Base-by-base conservation (phyloP, 257 asterid genomes). In the Jaltomata sinuosa region DNA sequence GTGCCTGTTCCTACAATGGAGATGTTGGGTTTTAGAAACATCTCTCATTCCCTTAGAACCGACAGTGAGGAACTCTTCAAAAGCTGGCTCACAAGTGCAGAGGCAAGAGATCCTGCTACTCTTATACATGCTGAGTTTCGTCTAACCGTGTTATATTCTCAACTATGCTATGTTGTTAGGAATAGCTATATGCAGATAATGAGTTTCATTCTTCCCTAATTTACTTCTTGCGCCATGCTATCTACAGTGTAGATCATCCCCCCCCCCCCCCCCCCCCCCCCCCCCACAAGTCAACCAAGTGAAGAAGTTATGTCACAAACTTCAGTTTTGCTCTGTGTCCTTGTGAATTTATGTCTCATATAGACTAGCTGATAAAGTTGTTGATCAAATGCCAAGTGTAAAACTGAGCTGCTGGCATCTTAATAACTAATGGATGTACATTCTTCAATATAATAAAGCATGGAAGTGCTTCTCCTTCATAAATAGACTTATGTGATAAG, bases 11-110 rank as follows among this genome's bases (percentile, higher is more conserved):
- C 98, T 78, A 88, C 96, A 4, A 95, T 95, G 96, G 98, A 95
- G 90, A 92, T 89, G 98, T 54, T 95, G 90, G 98, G 98, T 11
- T 92, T 93, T 32, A 95, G 89, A 94, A 93, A 92, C 84, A 85
- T 89, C 25, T 83, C 92, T 29, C 95, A 95, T 10, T 89, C 54
- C 64, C 88, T 89, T 85, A 89, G 98, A 62, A 87, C 94, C 0
- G 95, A 95, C 49, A 93, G 96, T 32, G 98, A 92, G 81, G 98
- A 95, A 84, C 94, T 95, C 80, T 95, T 93, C 88, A 94, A 92
- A 87, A 94, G 91, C 88, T 94, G 98, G 98, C 98, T 94, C 88
- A 88, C 89, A 2, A 89, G 85, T 85, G 96, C 93, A 84, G 98
- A 95, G 97, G 98, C 93, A 92, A 91, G 97, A 83, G 80, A 22